Evolutionary conservation across 2,329 filamentous ascomycete species (phyloP).

Genomic region (Acrocalymma vagum): DNA sequence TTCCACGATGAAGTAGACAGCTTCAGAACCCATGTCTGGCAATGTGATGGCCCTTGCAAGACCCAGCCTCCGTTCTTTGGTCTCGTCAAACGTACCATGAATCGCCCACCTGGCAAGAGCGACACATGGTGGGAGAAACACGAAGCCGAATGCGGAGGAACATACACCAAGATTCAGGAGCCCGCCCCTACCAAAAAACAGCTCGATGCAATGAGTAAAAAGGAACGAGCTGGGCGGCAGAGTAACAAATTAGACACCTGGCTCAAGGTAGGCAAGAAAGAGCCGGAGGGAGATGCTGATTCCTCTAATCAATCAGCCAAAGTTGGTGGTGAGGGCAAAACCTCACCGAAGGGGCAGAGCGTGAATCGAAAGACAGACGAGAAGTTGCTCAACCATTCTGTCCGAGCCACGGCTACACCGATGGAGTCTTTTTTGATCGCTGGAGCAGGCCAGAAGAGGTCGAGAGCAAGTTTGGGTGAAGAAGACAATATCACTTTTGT

Average conservation of each 20-base stretch:
- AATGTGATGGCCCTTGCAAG: conserved; percentile 52
- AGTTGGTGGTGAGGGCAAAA: conserved; percentile 16
- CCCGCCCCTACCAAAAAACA: conserved; percentile 54
- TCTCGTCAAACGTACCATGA: conserved; percentile 56
- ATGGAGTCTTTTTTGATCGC: conserved; percentile 2
- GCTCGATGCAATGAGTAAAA: conserved; percentile 46
- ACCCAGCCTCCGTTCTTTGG: conserved; percentile 52
- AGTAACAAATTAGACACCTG: conserved; percentile 55
- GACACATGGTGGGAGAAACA: conserved; percentile 54
- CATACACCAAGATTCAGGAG: conserved; percentile 51
- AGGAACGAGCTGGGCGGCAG: conserved; percentile 52
- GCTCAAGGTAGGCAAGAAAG: conserved; percentile 36
- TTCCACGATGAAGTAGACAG: conserved; percentile 58
- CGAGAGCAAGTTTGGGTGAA: conserved; percentile 5
- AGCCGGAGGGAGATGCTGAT: conserved; percentile 15
- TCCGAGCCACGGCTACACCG: no score
- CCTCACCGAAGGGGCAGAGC: conserved; percentile 4
- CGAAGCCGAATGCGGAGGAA: conserved; percentile 51
- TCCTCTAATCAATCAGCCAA: conserved; percentile 13
- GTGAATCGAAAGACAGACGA: conserved; percentile 18
- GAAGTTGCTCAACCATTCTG: conserved; percentile 7
- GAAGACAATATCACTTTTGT: conserved; percentile 18
- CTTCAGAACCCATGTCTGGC: conserved; percentile 56
- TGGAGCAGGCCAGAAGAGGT: conserved; percentile 29
- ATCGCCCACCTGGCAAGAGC: conserved; percentile 51